Evolutionary conservation across 176 grass and related monocot genomes (phyloP).

Genomic region (Bothriochloa decipiens): DNA sequence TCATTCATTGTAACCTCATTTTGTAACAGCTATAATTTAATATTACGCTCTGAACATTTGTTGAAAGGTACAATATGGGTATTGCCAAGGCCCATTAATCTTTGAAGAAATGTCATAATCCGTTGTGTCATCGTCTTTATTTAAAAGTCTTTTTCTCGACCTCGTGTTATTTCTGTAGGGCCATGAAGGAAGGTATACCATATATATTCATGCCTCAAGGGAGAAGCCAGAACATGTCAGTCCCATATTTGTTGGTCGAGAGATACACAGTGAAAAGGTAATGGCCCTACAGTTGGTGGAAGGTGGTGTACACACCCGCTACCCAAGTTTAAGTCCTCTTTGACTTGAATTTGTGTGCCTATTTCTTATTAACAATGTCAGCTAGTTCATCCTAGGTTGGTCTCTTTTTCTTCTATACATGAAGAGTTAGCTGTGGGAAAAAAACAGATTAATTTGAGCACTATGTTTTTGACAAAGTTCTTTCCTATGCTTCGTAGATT

Average conservation of each 20-base stretch:
- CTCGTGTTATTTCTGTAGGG: conserved; percentile 54
- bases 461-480: conserved; percentile 17
- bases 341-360: background rate
- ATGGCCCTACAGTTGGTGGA: background rate
- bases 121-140: background rate
- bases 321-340: background rate
- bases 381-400: background rate
- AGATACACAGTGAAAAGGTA: conserved; percentile 93
- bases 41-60: background rate
- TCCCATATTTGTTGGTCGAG: conserved; percentile 76
- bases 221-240: conserved; percentile 81
- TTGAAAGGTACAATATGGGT: background rate
- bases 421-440: background rate
- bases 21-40: background rate
- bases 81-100: conserved; percentile 10
- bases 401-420: background rate
- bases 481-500: background rate
- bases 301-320: background rate
- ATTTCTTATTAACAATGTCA: background rate
- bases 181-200: conserved; percentile 80
- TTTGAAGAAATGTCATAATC: background rate
- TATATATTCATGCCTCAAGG: conserved; percentile 91
- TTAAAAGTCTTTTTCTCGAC: conserved; percentile 13
- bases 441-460: conserved; percentile 29
- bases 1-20: background rate